Evolutionary conservation across 495 filamentous ascomycete species (phyloP), one percentile per base, ranked within the genome.

Genomic region (Podospora appendiculata): DNA sequence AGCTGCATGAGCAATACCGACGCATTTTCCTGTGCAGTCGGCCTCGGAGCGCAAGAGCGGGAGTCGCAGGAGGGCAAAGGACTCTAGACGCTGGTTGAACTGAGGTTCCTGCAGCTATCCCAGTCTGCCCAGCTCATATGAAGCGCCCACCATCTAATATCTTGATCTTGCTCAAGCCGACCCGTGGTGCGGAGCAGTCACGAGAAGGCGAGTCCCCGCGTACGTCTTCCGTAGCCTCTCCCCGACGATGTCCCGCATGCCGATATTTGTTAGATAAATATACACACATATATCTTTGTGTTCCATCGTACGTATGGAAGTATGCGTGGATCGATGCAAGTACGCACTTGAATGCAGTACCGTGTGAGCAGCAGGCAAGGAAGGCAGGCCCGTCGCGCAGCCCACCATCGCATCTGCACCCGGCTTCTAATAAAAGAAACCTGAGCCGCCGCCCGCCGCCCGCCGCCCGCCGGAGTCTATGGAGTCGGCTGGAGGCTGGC

Each of bases 371-470:
- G 25, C 5, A 2, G 25, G 25, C 25, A 25, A 25, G 25, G 25
- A 25, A 25, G 25, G 25, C 25, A 42, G 48, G 35, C 48, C 48
- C 18, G 47, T 11, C 32, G 47, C 25, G 35, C 34, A 36, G 55
- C 47, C 32, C 48, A 38, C 51, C 58, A 52, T 51, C 39, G 46
- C 41, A 49, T 52, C 53, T 48, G 36, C 13, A 17, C 33, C 51
- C 45, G 52, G 51, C 45, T 61, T 57, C 61, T 61, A 61, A 64
- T 56, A 57, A 61, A 64, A 58, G 61, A 64, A 57, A 39, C 17
- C 40, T 58, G 53, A 36, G 36, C 58, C 53, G 53, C 49, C 14
- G 42, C 53, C 25, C 25, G 5, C 25, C 25, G 25, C n/a, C 58
- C 53, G 53, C 49, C 14, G 42, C 53, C 25, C 25, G 5, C 25